Conservation (phyloP, 306 rosid genomes). For the Citrullus mucosospermus region DNA sequence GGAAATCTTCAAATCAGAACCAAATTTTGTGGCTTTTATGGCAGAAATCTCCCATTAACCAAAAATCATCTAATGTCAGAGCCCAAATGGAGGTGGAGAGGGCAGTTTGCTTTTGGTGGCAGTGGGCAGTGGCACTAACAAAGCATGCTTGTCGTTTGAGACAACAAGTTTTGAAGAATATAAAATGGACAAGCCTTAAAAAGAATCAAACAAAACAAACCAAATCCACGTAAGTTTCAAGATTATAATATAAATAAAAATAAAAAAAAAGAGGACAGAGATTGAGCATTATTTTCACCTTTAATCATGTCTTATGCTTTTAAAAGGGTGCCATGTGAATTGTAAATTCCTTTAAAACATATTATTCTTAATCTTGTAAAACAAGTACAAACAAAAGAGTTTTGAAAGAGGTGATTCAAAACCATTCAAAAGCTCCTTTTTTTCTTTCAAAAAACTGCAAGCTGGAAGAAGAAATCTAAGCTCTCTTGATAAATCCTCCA, state of each 20-base stretch:
- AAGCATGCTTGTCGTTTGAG: conserved; percentile 69
- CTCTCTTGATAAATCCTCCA: neutral
- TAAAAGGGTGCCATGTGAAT: conserved; percentile 17
- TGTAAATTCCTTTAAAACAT: conserved; percentile 4
- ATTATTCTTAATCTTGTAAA: conserved; percentile 2
- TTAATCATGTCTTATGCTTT: conserved; percentile 36
- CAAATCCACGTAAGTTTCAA: conserved; percentile 18
- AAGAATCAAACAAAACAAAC: conserved; percentile 14
- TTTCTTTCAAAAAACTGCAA: neutral
- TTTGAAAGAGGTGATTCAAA: neutral
- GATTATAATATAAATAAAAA: neutral
- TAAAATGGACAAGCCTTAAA: conserved; percentile 18
- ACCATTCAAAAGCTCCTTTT: neutral
- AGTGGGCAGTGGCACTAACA: conserved; percentile 27
- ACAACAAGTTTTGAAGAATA: conserved; percentile 30
- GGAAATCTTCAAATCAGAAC: conserved; percentile 40
- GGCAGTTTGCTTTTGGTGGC: conserved; percentile 25
- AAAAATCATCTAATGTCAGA: conserved; percentile 46
- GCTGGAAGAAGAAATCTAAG: neutral
- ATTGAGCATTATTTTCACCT: conserved; percentile 23
- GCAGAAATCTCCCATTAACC: conserved; percentile 47
- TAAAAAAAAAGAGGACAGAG: conserved; percentile 17
- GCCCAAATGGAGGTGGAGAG: conserved; percentile 19
- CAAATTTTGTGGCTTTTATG: conserved; percentile 40
- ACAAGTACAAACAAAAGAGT: neutral